A percentile compares a stretch with the other conserved stretches of the same genome.
Evolutionary conservation across 768 basidiomycete genomes (phyloP).

Genomic region (Tulasnella sp.): DNA sequence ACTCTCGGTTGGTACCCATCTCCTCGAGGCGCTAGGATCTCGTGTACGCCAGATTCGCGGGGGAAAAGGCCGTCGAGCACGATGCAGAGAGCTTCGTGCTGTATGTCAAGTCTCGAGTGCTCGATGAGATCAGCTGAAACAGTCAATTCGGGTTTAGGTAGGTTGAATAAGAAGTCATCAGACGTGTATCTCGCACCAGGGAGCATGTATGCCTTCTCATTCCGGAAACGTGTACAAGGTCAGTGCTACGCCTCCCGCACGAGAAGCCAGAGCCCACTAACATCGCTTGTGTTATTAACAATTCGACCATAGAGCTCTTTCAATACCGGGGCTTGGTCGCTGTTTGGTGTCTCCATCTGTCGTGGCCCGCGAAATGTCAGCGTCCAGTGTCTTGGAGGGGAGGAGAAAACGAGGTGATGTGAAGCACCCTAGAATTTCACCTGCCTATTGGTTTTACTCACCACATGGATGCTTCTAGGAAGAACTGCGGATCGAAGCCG

Average conservation of each 20-base stretch:
- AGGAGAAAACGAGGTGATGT: neutral
- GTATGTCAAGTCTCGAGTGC: conserved; percentile 37
- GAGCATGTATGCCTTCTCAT: neutral
- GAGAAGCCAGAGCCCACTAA: neutral
- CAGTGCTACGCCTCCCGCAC: neutral
- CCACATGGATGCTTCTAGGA: neutral
- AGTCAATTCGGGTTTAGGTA: neutral
- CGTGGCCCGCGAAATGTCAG: neutral
- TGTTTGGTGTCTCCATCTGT: neutral
- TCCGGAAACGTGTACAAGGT: neutral
- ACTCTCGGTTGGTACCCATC: conserved; percentile 32
- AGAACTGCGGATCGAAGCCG: neutral
- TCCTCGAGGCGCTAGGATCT: conserved; percentile 34
- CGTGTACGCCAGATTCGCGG: conserved; percentile 33
- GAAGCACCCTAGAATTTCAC: neutral
- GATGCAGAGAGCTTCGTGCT: conserved; percentile 35
- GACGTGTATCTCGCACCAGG: neutral
- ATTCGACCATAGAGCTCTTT: neutral
- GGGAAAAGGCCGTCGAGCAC: conserved; percentile 34
- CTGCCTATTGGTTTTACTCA: neutral
- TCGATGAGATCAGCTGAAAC: conserved; percentile 34
- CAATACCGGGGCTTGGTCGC: neutral
- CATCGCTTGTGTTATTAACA: neutral
- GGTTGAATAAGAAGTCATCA: neutral
- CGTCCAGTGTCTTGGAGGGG: neutral